Evolutionary conservation across 2,329 filamentous ascomycete species (phyloP), one percentile per base, ranked within the genome.

Genomic region (Beauveria sp.): DNA sequence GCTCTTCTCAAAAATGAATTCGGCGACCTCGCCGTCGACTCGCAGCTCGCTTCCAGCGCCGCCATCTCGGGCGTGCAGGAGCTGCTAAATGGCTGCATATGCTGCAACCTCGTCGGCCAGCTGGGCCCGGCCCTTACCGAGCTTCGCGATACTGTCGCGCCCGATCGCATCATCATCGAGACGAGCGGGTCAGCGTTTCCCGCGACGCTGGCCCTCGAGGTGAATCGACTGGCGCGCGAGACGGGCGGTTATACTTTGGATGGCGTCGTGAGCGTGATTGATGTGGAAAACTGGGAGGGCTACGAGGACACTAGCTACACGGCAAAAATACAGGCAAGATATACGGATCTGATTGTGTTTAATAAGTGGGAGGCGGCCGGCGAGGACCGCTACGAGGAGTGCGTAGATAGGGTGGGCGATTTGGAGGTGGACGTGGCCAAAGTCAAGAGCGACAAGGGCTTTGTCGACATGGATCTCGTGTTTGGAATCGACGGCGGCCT

Each of bases 1-100:
- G 95, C 93, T 2, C 87, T 99, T 18, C 84, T 99, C 61, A 99
- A 99, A 75, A 99, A 99, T 76, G 95, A 99, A 77, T 98, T 97
- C 74, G 95, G 95, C 71, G 93, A 98, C 73, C 77, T 99, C 48
- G 93, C 92, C 42, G 83, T 99, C 72, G 95, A 99, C 79, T 95
- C 90, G 1, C 90, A 96, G 73, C 88, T 99, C 34, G 93, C 95
- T 18, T 82, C 89, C 0, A 89, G 89, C 16, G 85, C 85, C 55
- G 87, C 93, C 65, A 92, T 99, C 67, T 88, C 91, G 1, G 93
- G 92, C 61, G 93, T 96, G 5, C 89, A 90, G 69, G 95, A 99
- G 75, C 83, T 99, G 1, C 87, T 99, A 60, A 96, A 96, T 73
- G 95, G 93, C 67, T 98, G 95, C 77, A 98, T 99, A 75, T 99